These are phyloP conservation scores for Xylariales sp. DNA, from an alignment of 2,329 filamentous ascomycete genomes.

Conservation along the genomic window DNA sequence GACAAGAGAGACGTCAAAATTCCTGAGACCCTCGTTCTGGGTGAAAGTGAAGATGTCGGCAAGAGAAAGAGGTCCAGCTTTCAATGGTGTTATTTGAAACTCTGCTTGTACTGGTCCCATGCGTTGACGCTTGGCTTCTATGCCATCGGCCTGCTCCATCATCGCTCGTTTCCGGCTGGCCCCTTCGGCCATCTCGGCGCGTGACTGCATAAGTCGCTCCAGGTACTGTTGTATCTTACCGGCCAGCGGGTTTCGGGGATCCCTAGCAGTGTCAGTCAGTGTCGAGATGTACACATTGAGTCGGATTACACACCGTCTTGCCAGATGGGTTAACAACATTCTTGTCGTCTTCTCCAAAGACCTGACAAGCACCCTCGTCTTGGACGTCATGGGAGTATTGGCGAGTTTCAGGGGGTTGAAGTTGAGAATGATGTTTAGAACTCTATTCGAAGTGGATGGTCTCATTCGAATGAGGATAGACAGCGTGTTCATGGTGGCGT, in stretches of 20 bases:
- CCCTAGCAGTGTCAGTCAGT: slow-evolving; percentile 42
- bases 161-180: slow-evolving; percentile 70
- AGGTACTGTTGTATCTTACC: slow-evolving; percentile 82
- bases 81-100: slow-evolving; percentile 63
- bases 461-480: slow-evolving; percentile 78
- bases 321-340: slow-evolving; percentile 75
- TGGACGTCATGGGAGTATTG: slow-evolving; percentile 70
- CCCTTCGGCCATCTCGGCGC: slow-evolving; percentile 76
- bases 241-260: slow-evolving; percentile 71
- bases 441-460: slow-evolving; percentile 76
- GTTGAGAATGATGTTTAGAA: slow-evolving; percentile 76
- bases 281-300: slow-evolving; percentile 40
- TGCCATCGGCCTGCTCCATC: slow-evolving; percentile 64
- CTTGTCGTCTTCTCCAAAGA: slow-evolving; percentile 94
- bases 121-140: slow-evolving; percentile 81
- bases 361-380: slow-evolving; percentile 74
- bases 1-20: slow-evolving; percentile 76
- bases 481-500: slow-evolving; percentile 86
- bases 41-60: slow-evolving; percentile 86
- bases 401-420: slow-evolving; percentile 89
- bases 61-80: slow-evolving; percentile 70
- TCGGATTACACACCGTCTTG: too few relatives aligned
- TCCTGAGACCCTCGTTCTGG: slow-evolving; percentile 64
- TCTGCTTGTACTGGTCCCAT: slow-evolving; percentile 38
- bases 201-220: slow-evolving; percentile 73